Base-by-base conservation (phyloP, 2,329 filamentous ascomycete genomes). In the Nigrospora osmanthi region DNA sequence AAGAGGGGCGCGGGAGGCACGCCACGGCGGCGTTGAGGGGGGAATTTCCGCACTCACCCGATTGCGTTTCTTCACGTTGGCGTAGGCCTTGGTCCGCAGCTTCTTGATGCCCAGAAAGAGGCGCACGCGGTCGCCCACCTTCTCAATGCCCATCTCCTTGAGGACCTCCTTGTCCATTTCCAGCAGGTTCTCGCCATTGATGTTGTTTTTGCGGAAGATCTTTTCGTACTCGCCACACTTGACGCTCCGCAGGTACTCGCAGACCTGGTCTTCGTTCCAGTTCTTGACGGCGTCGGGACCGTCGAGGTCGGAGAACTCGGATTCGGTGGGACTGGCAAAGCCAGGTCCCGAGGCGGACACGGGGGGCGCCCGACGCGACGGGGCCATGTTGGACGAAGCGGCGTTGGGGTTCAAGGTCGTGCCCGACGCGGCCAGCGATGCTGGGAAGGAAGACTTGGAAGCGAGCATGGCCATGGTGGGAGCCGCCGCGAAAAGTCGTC, bases 131-230 rank as follows among this genome's bases (percentile, higher is more conserved):
- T 98, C 93, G 52, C 93, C 93, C 52, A 98, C 87, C 67, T 97
- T 98, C 55, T 95, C 94, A 55, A 98, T 91, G 37, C 93, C 93
- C 81, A 98, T 95, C 65, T 98, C 93, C 66, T 95, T 94, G 51
- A 98, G 75, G 35, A 95, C 89, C 45, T 89, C 85, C 72, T 95
- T 94, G 66, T 98, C 93, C 75, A 96, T 91, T 68, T 98, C 93
- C 55, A 98, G 76, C 38, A 98, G 73, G 61, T 95, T 96, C 69
- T 96, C 89, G 58, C 93, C 93, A 61, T 93, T 98, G 71, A 98
- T 96, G 65, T 97, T 88, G 64, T 98, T 95, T 61, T 83, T 83
- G 67, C 87, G 69, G 67, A 96, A 96, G 23, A 95, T 67, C 58
- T 87, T 83, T 62, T 95, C 89, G 67, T 98, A 97, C 61, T 97